phyloP scores from a whole-genome alignment of 768 basidiomycete genomes.

The Leccinellum luteum region DNA sequence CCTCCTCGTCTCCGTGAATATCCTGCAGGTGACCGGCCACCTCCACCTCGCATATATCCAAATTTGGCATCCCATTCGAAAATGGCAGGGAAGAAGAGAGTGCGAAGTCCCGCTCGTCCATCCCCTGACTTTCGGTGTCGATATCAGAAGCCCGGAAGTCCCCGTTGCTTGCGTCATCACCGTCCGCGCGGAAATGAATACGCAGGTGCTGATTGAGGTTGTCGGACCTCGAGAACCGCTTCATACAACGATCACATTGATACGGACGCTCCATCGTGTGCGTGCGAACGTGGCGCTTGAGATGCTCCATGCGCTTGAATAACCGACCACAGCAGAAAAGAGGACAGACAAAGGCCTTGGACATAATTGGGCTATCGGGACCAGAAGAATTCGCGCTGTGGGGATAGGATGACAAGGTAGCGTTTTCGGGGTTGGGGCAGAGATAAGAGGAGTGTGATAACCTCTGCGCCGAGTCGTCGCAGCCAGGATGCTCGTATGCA shows the following conservation, averaged over 20 bases:
- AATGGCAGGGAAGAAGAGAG: slow-evolving; percentile 25
- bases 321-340: slow-evolving; percentile 78
- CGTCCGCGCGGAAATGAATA: slow-evolving; percentile 54
- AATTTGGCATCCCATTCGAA: slow-evolving; percentile 39
- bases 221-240: slow-evolving; percentile 85
- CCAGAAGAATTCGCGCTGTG: slow-evolving; percentile 21
- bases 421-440: slow-evolving; percentile 12
- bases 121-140: slow-evolving; percentile 34
- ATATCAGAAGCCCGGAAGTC: slow-evolving; percentile 27
- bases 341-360: slow-evolving; percentile 77
- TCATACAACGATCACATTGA: slow-evolving; percentile 68
- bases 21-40: slow-evolving; percentile 54
- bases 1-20: slow-evolving; percentile 57
- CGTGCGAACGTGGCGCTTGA: slow-evolving; percentile 83
- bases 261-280: slow-evolving; percentile 90
- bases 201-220: slow-evolving; percentile 85
- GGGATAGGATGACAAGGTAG: slow-evolving; percentile 18
- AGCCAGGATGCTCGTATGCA: slow-evolving; percentile 18
- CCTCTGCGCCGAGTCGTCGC: slow-evolving; percentile 18
- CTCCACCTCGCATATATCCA: slow-evolving; percentile 60
- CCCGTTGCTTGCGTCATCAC: slow-evolving; percentile 26
- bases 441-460: slow-evolving; percentile 18
- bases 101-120: slow-evolving; percentile 33
- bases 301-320: slow-evolving; percentile 92
- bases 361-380: slow-evolving; percentile 34